These are phyloP conservation scores for Mycena venus DNA, from an alignment of 768 basidiomycete species.

Conservation along the genomic window DNA sequence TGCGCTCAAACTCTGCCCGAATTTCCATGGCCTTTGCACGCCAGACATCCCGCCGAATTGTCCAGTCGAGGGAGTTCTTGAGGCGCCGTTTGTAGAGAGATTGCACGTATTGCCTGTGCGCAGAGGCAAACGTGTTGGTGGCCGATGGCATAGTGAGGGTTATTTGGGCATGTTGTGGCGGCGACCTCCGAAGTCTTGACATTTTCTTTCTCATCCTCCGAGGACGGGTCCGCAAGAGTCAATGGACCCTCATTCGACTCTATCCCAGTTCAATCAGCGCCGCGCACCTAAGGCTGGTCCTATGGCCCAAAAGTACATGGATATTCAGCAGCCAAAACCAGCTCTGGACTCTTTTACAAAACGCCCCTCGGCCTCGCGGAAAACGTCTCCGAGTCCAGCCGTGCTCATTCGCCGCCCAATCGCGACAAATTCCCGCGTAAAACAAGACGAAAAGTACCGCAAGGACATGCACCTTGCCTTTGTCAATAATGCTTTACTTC, in stretches of 20 bases:
- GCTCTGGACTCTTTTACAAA: constrained; percentile 60
- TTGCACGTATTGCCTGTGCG: constrained; percentile 89
- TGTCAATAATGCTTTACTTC: constrained; percentile 83
- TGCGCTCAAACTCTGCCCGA: constrained; percentile 92
- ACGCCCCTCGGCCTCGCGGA: constrained; percentile 46
- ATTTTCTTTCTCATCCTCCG: constrained; percentile 32
- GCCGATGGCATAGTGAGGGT: too few species aligned
- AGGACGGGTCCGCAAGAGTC: constrained; percentile 21
- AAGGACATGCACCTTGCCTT: constrained; percentile 90
- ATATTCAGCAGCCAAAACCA: constrained; percentile 51
- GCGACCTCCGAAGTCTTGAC: too few species aligned
- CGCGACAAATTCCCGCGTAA: constrained; percentile 83
- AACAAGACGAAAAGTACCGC: constrained; percentile 80
- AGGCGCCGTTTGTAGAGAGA: constrained; percentile 91
- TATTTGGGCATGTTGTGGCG: too few species aligned
- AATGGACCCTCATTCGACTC: constrained; percentile 87
- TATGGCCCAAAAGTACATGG: constrained; percentile 59
- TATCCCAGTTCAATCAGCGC: constrained; percentile 79
- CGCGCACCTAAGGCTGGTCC: constrained; percentile 78
- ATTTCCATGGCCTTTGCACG: constrained; percentile 87
- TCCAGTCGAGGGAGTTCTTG: constrained; percentile 93
- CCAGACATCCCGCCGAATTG: constrained; percentile 88
- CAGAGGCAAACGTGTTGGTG: constrained; percentile 68
- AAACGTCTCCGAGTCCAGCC: constrained; percentile 42
- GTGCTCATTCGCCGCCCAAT: constrained; percentile 66